phyloP scores from a whole-genome alignment of 805 yeast species.

The Candida loeiensis region DNA sequence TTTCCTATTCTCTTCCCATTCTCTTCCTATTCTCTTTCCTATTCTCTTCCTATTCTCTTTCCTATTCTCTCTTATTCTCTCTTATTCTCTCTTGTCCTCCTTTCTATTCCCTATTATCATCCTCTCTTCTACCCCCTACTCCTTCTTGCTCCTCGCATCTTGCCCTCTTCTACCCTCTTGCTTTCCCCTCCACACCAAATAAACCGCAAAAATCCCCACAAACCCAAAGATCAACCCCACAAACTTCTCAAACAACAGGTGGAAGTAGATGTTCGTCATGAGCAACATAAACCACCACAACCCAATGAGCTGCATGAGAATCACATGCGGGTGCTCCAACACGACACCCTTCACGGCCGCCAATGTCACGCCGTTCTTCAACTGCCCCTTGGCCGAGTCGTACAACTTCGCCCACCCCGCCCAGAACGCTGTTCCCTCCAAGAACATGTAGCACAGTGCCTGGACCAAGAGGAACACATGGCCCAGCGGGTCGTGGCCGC shows the following conservation, averaged over 20 bases:
- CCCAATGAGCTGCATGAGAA: slow-evolving; percentile 23
- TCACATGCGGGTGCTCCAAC: slow-evolving; percentile 23
- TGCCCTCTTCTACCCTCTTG: background rate
- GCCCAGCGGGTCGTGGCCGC: slow-evolving; percentile 97
- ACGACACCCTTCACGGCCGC: slow-evolving; percentile 11
- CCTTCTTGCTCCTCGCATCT: background rate
- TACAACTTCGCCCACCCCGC: slow-evolving; percentile 19
- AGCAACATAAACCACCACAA: slow-evolving; percentile 88
- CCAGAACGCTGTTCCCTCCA: slow-evolving; percentile 51
- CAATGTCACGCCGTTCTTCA: slow-evolving; percentile 7
- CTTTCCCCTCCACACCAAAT: slow-evolving; percentile 18
- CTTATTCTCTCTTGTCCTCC: background rate
- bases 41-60: background rate
- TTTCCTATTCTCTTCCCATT: background rate
- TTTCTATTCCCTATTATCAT: background rate
- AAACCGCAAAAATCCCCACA: slow-evolving; percentile 46
- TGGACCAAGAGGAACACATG: slow-evolving; percentile 79
- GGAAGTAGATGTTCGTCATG: slow-evolving; percentile 82
- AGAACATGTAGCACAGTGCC: slow-evolving; percentile 59
- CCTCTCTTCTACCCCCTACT: background rate
- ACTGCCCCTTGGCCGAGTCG: background rate
- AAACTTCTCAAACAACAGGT: slow-evolving; percentile 70
- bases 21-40: background rate
- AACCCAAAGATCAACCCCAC: slow-evolving; percentile 67
- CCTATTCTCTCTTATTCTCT: background rate